Percentiles rank a stretch among this genome's conserved stretches.
Conservation (phyloP, 257 asterid species). For the Penstemon davidsonii region DNA sequence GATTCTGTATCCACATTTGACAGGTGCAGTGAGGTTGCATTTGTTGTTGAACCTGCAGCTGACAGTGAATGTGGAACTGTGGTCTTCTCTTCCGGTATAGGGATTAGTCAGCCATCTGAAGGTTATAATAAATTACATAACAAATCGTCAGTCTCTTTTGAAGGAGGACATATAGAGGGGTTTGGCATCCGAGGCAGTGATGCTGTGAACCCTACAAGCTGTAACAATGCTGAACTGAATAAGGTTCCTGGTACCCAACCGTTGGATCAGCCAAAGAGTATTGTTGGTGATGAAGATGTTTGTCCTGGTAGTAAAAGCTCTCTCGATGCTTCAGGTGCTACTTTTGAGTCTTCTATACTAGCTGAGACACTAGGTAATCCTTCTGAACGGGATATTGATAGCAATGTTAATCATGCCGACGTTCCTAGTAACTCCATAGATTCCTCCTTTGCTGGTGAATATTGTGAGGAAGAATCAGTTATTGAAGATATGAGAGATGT, state of each 20-base stretch:
- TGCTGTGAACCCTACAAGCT: conserved; percentile 20
- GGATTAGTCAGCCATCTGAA: conserved; percentile 36
- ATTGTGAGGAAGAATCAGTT: conserved; percentile 33
- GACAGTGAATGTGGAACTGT: conserved; percentile 28
- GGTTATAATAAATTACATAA: conserved; percentile 33
- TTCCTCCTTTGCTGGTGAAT: conserved; percentile 31
- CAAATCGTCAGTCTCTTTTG: conserved; percentile 30
- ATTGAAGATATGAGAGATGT: conserved; percentile 37
- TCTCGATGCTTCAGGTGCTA: conserved; percentile 32
- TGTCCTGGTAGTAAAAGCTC: conserved; percentile 34
- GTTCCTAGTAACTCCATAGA: conserved; percentile 24
- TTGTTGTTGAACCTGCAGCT: conserved; percentile 38
- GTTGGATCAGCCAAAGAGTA: conserved; percentile 35
- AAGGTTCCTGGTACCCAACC: conserved; percentile 28
- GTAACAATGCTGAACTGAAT: conserved; percentile 31
- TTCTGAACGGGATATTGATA: conserved; percentile 28
- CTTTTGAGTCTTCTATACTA: conserved; percentile 26
- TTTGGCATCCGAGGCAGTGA: conserved; percentile 21
- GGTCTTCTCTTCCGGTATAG: conserved; percentile 31
- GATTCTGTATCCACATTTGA: conserved; percentile 35
- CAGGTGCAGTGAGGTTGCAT: conserved; percentile 33
- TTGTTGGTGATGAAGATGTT: conserved; percentile 32
- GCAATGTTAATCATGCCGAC: conserved; percentile 28
- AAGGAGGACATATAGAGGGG: conserved; percentile 30
- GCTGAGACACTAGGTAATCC: conserved; percentile 25